phyloP scores from a whole-genome alignment of 805 yeast species.

The Candida wancherniae region DNA sequence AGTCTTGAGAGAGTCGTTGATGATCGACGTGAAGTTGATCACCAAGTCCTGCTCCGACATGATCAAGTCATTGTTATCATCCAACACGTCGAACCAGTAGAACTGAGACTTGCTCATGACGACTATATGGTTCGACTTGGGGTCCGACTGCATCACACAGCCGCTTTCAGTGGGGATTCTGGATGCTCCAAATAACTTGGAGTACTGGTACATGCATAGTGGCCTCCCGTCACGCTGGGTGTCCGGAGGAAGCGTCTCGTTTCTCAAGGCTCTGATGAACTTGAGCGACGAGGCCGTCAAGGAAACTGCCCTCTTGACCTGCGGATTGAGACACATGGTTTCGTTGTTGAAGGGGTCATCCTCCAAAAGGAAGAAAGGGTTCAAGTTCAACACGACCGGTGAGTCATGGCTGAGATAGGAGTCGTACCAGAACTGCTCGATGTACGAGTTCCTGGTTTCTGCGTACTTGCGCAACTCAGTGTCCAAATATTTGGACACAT shows the following conservation, averaged over 20 bases:
- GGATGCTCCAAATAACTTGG: conserved; percentile 80
- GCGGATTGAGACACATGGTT: conserved; percentile 43
- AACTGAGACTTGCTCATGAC: conserved; percentile 83
- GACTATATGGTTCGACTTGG: conserved; percentile 70
- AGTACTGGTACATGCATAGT: conserved; percentile 88
- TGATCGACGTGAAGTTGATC: conserved; percentile 68
- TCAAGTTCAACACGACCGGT: conserved; percentile 85
- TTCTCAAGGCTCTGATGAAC: conserved; percentile 74
- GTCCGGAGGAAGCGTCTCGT: conserved; percentile 71
- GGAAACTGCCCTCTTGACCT: conserved; percentile 76
- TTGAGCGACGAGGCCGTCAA: conserved; percentile 72
- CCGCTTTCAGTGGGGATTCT: conserved; percentile 78
- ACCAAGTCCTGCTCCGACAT: conserved; percentile 72
- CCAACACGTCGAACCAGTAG: conserved; percentile 92
- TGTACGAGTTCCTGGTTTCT: conserved; percentile 66
- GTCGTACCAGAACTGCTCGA: conserved; percentile 94
- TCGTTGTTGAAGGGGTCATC: conserved; percentile 81
- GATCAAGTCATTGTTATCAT: conserved; percentile 63
- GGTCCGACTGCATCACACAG: conserved; percentile 81
- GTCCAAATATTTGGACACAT: conserved; percentile 56
- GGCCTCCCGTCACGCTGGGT: conserved; percentile 54
- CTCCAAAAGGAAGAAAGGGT: conserved; percentile 85
- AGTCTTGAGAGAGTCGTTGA: conserved; percentile 61
- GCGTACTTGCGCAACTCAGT: conserved; percentile 58
- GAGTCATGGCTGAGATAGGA: conserved; percentile 82